These are phyloP conservation scores for Colletotrichum tamarilloi DNA, from an alignment of 2,329 filamentous ascomycete species.

Conservation along the genomic window DNA sequence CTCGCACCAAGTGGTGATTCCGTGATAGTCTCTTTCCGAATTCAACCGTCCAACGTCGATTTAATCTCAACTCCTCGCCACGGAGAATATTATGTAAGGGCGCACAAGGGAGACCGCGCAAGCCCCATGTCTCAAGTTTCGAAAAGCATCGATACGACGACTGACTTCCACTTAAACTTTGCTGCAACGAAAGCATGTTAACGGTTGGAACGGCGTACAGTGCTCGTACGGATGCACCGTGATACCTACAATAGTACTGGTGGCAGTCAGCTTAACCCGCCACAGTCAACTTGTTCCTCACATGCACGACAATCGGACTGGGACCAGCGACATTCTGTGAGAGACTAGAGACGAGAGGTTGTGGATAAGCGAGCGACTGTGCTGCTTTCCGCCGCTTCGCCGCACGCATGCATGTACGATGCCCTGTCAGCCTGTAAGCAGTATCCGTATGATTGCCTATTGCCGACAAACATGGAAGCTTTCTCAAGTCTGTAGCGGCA, in stretches of 20 bases:
- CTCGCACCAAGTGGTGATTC: background rate
- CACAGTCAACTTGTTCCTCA: background rate
- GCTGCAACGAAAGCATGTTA: background rate
- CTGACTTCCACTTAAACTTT: slow-evolving; percentile 13
- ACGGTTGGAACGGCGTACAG: background rate
- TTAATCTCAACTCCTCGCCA: background rate
- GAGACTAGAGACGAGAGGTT: background rate
- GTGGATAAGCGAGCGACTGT: background rate
- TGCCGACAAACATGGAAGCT: background rate
- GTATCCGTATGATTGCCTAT: background rate
- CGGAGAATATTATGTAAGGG: slow-evolving; percentile 5
- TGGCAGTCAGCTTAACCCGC: background rate
- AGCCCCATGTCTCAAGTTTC: slow-evolving; percentile 14
- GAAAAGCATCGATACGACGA: background rate
- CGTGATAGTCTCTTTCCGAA: background rate
- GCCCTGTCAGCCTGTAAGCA: background rate
- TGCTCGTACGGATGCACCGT: background rate
- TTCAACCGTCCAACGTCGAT: background rate
- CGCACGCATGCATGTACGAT: slow-evolving; percentile 12
- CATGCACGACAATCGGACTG: background rate
- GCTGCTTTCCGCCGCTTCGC: background rate
- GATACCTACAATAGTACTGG: background rate
- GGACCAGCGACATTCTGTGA: too few relatives aligned
- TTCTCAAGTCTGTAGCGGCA: background rate
- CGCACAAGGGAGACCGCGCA: slow-evolving; percentile 21